These are phyloP conservation scores for Nakazawaea ishiwadae DNA, from an alignment of 805 yeast species.

Conservation along the genomic window DNA sequence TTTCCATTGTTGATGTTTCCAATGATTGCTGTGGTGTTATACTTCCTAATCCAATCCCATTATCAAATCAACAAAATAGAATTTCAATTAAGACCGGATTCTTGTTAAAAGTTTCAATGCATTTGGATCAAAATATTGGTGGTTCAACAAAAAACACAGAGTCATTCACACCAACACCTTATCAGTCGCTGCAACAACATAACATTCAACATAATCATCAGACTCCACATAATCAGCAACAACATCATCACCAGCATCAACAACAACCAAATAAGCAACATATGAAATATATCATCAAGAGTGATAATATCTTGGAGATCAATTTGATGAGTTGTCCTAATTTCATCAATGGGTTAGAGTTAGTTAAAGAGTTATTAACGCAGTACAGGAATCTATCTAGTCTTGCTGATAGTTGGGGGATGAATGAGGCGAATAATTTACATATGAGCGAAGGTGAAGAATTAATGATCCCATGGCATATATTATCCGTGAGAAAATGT, in stretches of 20 bases:
- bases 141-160: neutral
- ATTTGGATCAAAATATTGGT: constrained; percentile 6
- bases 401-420: constrained; percentile 35
- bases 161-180: neutral
- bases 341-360: constrained; percentile 48
- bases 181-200: neutral
- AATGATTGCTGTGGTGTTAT: constrained; percentile 53
- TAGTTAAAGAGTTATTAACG: constrained; percentile 49
- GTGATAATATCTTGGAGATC: constrained; percentile 44
- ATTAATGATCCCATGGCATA: constrained; percentile 67
- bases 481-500: constrained; percentile 60
- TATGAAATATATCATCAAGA: constrained; percentile 11
- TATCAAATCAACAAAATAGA: constrained; percentile 66
- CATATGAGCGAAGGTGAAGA: constrained; percentile 18
- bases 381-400: constrained; percentile 59
- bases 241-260: neutral
- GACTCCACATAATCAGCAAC: neutral
- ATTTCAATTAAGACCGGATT: constrained; percentile 71
- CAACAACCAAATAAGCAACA: neutral
- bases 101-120: constrained; percentile 39
- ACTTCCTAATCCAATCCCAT: constrained; percentile 56
- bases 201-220: neutral
- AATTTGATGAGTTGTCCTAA: constrained; percentile 72
- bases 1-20: constrained; percentile 40
- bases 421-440: constrained; percentile 18